phyloP scores from a whole-genome alignment of 495 filamentous ascomycete species.

The Melanomma pulvis-pyrius region DNA sequence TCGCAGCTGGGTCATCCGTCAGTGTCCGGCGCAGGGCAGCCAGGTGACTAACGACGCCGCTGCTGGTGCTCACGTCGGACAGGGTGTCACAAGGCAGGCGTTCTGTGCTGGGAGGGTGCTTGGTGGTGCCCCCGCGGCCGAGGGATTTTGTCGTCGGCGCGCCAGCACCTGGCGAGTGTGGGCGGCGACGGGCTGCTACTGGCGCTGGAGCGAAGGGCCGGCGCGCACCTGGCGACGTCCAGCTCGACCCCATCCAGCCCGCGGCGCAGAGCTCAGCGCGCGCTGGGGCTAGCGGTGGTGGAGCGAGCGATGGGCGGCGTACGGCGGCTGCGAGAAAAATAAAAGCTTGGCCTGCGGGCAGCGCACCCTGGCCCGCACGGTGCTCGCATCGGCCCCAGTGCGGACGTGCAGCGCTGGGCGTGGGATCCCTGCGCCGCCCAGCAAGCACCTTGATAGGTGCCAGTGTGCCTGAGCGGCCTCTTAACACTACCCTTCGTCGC shows the following conservation, averaged over 20 bases:
- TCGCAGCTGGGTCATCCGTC: slow-evolving; percentile 29
- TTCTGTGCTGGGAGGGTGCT: background rate
- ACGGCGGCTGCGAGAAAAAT: slow-evolving; percentile 14
- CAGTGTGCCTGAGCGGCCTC: slow-evolving; percentile 26
- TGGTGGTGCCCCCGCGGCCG: background rate
- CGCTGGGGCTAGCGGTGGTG: background rate
- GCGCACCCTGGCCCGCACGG: background rate
- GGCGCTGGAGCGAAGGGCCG: too few relatives aligned
- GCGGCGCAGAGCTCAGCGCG: background rate
- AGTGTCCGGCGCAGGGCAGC: slow-evolving; percentile 32
- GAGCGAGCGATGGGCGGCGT: background rate
- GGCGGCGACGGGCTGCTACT: too few relatives aligned
- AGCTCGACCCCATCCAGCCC: too few relatives aligned
- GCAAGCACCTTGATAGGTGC: background rate
- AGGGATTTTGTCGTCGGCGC: too few relatives aligned
- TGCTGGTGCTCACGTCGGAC: background rate
- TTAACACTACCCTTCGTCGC: slow-evolving; percentile 26
- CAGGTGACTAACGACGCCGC: slow-evolving; percentile 28
- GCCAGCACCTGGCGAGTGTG: too few relatives aligned
- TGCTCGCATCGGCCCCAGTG: too few relatives aligned
- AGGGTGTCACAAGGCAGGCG: slow-evolving; percentile 26
- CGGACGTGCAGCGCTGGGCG: background rate
- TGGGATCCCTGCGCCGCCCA: slow-evolving; percentile 7
- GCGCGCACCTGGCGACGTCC: too few relatives aligned
- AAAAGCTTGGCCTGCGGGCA: slow-evolving; percentile 6